Evolutionary conservation across 768 basidiomycete genomes (phyloP), one percentile per base, ranked within the genome.

Genomic region (Suillus sp.): DNA sequence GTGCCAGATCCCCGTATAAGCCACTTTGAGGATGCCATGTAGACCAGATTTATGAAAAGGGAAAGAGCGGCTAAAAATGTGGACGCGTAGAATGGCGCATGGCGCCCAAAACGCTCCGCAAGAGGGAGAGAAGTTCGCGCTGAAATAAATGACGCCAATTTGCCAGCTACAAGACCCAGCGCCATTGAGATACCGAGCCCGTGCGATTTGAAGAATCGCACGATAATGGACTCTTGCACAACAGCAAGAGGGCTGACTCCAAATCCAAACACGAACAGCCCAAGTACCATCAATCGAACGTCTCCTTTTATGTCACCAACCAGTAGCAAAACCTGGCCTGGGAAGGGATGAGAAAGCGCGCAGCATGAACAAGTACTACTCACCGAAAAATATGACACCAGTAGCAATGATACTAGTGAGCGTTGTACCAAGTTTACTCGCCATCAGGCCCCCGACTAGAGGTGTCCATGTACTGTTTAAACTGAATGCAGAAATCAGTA

Each of bases 191-290:
- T 78, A 1, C 90, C 92, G 1, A 93, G 79, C 2, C 90, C 90
- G 71, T 87, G 89, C 0, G 86, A 83, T 65, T 83, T 85, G 79
- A 92, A 93, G 77, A 91, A 91, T 30, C 89, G 88, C 48, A 92
- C 89, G 59, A 94, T 91, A 66, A 93, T 92, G 7, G 89, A 89
- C 73, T 94, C 92, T 77, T 91, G 93, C 1, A 90, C 87, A 8
- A 95, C 92, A 1, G 91, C 86, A 7, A 95, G 78, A 0, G 93
- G 93, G 67, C 89, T 88, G 50, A 91, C 80, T 3, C 92, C 92
- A 3, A 93, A 77, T 8, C 92, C 93, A 69, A 91, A 93, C 48
- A 92, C 76, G 67, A 92, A 92, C 63, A 94, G 79, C 1, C 92
- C 93, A 25, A 89, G 69, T 3, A 86, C 82, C 90, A 93, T 92